A percentile compares a stretch with the other conserved stretches of the same genome.
phyloP scores from a whole-genome alignment of 441 rosid species.

The Gossypium armourianum region DNA sequence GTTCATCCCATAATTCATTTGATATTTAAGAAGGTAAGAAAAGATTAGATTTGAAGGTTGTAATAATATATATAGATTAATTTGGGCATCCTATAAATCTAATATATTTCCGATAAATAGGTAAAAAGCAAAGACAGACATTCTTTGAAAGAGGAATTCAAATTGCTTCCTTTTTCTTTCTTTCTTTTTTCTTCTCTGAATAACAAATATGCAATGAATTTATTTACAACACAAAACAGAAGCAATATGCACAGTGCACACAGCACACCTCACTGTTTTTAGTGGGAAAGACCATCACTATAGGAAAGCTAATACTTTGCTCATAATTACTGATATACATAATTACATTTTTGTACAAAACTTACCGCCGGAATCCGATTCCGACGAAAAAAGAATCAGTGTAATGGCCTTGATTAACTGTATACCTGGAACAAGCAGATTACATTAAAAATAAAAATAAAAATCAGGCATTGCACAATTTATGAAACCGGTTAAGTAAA shows the following conservation, averaged over 20 bases:
- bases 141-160: not conserved
- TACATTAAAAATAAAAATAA: not conserved
- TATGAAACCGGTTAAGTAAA: not conserved
- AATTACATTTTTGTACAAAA: conserved; percentile 29
- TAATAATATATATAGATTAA: too few species aligned
- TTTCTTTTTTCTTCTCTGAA: not conserved
- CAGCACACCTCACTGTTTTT: not conserved
- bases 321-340: conserved; percentile 11
- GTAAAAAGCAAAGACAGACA: not conserved
- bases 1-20: not conserved
- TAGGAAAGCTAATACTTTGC: conserved; percentile 18
- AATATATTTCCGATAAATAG: too few species aligned
- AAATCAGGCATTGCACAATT: not conserved
- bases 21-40: too few species aligned
- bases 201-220: conserved; percentile 11
- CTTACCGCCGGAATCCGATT: conserved; percentile 14
- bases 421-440: conserved; percentile 33
- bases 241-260: conserved; percentile 12
- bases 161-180: not conserved
- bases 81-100: too few species aligned
- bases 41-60: too few species aligned
- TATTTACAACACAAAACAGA: conserved; percentile 17
- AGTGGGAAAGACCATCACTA: conserved; percentile 21
- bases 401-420: conserved; percentile 18
- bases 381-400: conserved; percentile 28